Conservation (phyloP, 2,329 filamentous ascomycete genomes). For the Hymenoscyphus salicellus region DNA sequence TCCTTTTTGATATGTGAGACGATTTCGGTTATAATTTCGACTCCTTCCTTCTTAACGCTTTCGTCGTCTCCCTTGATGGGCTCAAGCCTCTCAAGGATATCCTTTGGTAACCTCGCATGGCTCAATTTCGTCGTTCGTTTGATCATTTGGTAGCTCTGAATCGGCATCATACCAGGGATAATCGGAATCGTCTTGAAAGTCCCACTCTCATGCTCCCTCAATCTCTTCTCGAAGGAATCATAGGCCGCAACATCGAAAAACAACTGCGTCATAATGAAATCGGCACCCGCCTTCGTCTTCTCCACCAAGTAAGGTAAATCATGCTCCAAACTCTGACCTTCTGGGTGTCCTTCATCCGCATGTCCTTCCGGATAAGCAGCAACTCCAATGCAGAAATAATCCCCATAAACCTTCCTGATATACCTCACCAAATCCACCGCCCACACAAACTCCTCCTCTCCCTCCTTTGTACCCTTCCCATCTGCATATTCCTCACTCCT, state of each 20-base stretch:
- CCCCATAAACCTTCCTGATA: slow-evolving; percentile 78
- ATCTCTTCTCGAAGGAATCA: slow-evolving; percentile 68
- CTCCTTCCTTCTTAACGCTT: slow-evolving; percentile 73
- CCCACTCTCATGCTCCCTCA: slow-evolving; percentile 79
- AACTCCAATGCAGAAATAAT: slow-evolving; percentile 95
- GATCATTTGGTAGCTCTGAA: slow-evolving; percentile 95
- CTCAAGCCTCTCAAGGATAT: slow-evolving; percentile 68
- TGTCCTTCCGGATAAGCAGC: slow-evolving; percentile 95
- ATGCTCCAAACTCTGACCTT: slow-evolving; percentile 65
- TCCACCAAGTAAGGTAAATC: slow-evolving; percentile 88
- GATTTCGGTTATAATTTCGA: slow-evolving; percentile 80
- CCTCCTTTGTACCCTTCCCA: slow-evolving; percentile 51
- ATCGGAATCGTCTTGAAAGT: slow-evolving; percentile 84
- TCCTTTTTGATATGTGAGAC: slow-evolving; percentile 72
- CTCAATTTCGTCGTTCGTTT: slow-evolving; percentile 91
- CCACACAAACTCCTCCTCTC: slow-evolving; percentile 79
- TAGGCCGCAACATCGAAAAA: slow-evolving; percentile 91
- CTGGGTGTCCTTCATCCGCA: slow-evolving; percentile 81
- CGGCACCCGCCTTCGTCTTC: slow-evolving; percentile 85
- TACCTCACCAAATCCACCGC: slow-evolving; percentile 87
- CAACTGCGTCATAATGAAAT: slow-evolving; percentile 98
- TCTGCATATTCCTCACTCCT: slow-evolving; percentile 82
- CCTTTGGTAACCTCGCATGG: slow-evolving; percentile 75
- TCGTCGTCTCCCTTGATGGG: slow-evolving; percentile 76
- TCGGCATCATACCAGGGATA: slow-evolving; percentile 93